A percentile compares a stretch with the other conserved stretches of the same genome.
Conservation (phyloP, 78 protist genomes). For the Cavenderia fasciculata region DNA sequence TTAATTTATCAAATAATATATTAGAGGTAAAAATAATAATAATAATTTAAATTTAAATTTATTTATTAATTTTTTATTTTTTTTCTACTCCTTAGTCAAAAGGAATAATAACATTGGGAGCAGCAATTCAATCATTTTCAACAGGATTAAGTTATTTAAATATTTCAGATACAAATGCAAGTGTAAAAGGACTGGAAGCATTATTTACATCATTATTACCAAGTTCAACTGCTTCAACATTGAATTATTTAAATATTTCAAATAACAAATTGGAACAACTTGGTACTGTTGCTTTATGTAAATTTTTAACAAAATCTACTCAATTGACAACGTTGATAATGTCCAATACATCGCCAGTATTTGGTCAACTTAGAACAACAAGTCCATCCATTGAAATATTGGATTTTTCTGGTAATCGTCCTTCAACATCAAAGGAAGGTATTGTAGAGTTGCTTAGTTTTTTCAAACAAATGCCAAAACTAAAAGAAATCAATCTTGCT, state of each 20-base stretch:
- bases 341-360: constrained; percentile 32
- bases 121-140: constrained; percentile 36
- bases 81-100: not conserved
- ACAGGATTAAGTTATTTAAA: constrained; percentile 13
- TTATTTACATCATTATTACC: constrained; percentile 17
- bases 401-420: constrained; percentile 41
- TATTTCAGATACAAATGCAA: constrained; percentile 8
- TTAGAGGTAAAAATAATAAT: constrained; percentile 5
- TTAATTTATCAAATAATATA: constrained; percentile 31
- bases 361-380: not conserved
- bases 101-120: constrained; percentile 45
- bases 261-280: constrained; percentile 36
- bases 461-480: constrained; percentile 23
- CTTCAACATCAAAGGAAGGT: constrained; percentile 35
- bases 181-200: constrained; percentile 49
- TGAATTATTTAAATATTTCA: not conserved
- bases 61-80: not conserved
- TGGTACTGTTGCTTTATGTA: constrained; percentile 43
- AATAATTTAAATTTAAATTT: not conserved
- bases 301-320: constrained; percentile 20
- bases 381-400: not conserved
- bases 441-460: constrained; percentile 18
- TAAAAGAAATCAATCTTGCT: not conserved
- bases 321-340: constrained; percentile 18
- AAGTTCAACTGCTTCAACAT: not conserved